A percentile compares a stretch with the other conserved stretches of the same genome.
Conservation (phyloP, 208 protist genomes). For the Spongospora subterranea region DNA sequence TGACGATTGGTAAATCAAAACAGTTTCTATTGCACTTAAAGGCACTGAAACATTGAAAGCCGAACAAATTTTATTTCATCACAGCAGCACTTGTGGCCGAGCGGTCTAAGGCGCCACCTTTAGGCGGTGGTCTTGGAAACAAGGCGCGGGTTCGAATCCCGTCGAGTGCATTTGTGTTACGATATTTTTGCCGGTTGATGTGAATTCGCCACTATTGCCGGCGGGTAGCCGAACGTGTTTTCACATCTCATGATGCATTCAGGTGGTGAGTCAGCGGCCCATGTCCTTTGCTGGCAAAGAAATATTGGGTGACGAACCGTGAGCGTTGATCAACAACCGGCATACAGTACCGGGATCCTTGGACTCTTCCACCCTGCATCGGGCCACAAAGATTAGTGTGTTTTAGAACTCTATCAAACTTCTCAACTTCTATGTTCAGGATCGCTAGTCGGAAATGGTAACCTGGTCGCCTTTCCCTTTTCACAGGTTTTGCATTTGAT, state of each 20-base stretch:
- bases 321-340: not conserved
- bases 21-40: no score
- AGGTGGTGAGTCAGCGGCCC: not conserved
- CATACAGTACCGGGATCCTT: not conserved
- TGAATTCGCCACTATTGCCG: not conserved
- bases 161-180: no score
- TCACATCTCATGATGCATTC: not conserved
- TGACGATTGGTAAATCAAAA: no score
- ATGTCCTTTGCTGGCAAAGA: not conserved
- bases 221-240: not conserved
- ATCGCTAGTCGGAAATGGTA: not conserved
- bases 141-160: no score
- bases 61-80: no score
- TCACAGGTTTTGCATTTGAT: not conserved
- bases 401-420: not conserved
- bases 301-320: not conserved
- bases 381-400: not conserved
- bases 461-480: not conserved
- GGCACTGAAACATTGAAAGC: no score
- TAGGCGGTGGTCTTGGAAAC: no score
- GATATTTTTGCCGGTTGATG: no score
- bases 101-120: no score
- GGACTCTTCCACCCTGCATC: not conserved
- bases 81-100: no score
- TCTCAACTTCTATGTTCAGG: not conserved